These are phyloP conservation scores for Tremellales sp. DNA, from an alignment of 1,284 basidiomycete species.

Conservation along the genomic window DNA sequence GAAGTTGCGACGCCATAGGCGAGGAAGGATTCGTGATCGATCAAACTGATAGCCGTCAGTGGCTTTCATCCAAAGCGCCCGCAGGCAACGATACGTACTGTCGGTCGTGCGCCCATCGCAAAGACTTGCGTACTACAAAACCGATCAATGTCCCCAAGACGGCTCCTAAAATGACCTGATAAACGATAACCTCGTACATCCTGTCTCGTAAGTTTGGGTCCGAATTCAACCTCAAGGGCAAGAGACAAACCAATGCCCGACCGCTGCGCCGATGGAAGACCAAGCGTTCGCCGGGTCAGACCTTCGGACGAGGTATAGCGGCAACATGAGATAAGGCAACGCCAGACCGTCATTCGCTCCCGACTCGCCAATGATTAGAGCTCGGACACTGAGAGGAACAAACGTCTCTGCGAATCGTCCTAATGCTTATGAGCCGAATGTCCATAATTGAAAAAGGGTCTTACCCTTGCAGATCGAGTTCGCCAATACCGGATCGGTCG, in stretches of 20 bases:
- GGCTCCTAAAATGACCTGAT: background rate
- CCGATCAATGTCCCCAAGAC: background rate
- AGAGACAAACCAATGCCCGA: background rate
- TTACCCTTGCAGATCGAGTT: constrained; percentile 53
- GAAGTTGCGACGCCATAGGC: constrained; percentile 37
- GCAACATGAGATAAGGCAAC: constrained; percentile 87
- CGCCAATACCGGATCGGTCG: constrained; percentile 88
- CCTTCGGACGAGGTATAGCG: constrained; percentile 75
- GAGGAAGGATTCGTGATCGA: constrained; percentile 24
- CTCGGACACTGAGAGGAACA: constrained; percentile 29
- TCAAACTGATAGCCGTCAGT: background rate
- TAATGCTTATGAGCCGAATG: background rate
- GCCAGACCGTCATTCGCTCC: constrained; percentile 67
- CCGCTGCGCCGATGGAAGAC: constrained; percentile 6
- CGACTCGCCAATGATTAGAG: constrained; percentile 32
- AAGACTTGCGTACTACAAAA: background rate
- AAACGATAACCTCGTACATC: background rate
- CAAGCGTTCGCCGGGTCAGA: constrained; percentile 39
- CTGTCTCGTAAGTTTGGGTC: constrained; percentile 33
- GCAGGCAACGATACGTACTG: constrained; percentile 47
- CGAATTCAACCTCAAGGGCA: background rate
- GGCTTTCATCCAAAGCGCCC: background rate
- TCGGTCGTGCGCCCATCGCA: background rate
- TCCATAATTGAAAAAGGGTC: no score
- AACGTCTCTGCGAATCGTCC: constrained; percentile 24